phyloP scores from a whole-genome alignment of 371 early-diverging fungal species.

The Mucor sp. region DNA sequence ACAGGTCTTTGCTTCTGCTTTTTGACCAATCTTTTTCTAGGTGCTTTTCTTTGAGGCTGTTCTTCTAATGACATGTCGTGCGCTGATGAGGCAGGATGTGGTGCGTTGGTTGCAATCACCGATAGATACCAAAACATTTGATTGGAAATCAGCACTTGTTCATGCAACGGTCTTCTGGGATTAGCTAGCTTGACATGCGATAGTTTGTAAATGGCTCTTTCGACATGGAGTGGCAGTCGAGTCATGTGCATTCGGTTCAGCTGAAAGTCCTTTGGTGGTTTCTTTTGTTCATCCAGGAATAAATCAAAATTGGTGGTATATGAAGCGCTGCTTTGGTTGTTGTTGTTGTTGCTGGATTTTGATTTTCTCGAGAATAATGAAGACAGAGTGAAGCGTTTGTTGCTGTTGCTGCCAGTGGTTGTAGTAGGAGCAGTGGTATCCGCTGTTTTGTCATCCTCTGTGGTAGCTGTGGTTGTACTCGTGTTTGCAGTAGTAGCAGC shows the following conservation, averaged over 20 bases:
- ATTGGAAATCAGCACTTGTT: conserved; percentile 94
- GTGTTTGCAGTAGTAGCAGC: not conserved
- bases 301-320: not conserved
- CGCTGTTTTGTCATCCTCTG: conserved; percentile 5
- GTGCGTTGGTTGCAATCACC: conserved; percentile 49
- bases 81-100: conserved; percentile 2
- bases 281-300: not conserved
- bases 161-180: conserved; percentile 82
- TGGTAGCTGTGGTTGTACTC: not conserved
- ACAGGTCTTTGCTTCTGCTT: conserved; percentile 5
- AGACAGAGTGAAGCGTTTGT: conserved; percentile 29
- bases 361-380: conserved; percentile 30
- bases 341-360: not conserved
- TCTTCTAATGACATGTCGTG: not conserved
- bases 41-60: conserved; percentile 4
- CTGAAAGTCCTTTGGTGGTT: conserved; percentile 57
- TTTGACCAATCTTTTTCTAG: conserved; percentile 17
- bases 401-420: not conserved
- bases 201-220: conserved; percentile 88
- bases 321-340: not conserved
- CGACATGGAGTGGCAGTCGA: conserved; percentile 81
- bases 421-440: not conserved
- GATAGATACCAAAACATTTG: conserved; percentile 95
- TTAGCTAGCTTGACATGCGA: conserved; percentile 93
- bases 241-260: conserved; percentile 58